phyloP scores from a whole-genome alignment of 305 asterid genomes.

The Fraxinus velutina region DNA sequence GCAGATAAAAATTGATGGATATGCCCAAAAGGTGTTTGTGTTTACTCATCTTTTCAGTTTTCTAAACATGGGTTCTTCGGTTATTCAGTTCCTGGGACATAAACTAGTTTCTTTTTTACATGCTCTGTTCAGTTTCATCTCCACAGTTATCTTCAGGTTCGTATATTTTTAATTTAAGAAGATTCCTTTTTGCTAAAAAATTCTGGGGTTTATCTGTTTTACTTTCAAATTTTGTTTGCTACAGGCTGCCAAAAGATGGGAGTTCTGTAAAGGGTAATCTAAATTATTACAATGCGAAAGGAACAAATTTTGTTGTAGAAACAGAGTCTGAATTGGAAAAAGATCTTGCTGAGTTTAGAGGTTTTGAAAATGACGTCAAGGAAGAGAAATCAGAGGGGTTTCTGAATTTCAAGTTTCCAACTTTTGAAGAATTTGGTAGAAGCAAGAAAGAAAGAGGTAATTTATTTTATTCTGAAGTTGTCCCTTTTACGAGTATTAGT shows the following conservation, averaged over 20 bases:
- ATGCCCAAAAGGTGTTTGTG: not conserved
- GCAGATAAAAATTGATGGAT: constrained; percentile 18
- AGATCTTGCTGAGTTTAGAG: constrained; percentile 19
- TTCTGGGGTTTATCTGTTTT: not conserved
- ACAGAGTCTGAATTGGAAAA: constrained; percentile 26
- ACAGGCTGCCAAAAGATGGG: constrained; percentile 40
- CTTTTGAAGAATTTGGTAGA: constrained; percentile 57
- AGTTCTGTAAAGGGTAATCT: constrained; percentile 12
- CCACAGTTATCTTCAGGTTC: constrained; percentile 49
- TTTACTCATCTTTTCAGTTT: constrained; percentile 13
- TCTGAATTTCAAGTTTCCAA: constrained; percentile 64
- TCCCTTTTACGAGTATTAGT: constrained; percentile 24
- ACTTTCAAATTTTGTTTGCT: not conserved
- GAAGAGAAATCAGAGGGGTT: constrained; percentile 35
- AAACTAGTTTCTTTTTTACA: constrained; percentile 31
- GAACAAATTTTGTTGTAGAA: constrained; percentile 2
- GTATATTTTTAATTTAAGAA: not conserved
- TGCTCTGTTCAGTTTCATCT: constrained; percentile 40
- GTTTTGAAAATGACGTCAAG: constrained; percentile 3
- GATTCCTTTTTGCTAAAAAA: not conserved
- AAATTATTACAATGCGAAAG: constrained; percentile 17
- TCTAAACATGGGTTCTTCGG: constrained; percentile 46
- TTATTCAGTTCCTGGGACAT: constrained; percentile 31
- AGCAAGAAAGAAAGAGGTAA: constrained; percentile 25
- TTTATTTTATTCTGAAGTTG: constrained; percentile 28